Conservation (phyloP, 495 filamentous ascomycete species). For the Mycothermus thermophilus region DNA sequence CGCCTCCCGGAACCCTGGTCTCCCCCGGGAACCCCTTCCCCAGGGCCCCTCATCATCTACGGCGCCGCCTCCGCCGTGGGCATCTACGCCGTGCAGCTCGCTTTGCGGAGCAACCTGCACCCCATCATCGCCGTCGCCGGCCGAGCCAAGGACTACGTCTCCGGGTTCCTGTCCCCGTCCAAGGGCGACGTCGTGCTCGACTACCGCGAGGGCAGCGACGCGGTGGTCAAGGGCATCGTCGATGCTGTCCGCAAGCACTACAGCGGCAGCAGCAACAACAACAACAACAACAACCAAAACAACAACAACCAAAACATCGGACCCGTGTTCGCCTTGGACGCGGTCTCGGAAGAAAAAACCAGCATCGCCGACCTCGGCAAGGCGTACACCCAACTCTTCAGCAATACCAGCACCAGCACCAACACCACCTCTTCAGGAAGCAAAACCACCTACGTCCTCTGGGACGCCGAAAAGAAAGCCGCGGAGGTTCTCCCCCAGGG, state of each 20-base stretch:
- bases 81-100: slow-evolving; percentile 54
- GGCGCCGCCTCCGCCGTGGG: slow-evolving; percentile 56
- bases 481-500: slow-evolving; percentile 20
- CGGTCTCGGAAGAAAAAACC: slow-evolving; percentile 43
- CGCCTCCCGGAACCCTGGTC: slow-evolving; percentile 47
- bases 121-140: slow-evolving; percentile 61
- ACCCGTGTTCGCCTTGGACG: slow-evolving; percentile 55
- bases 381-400: no score
- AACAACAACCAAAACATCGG: no score
- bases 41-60: slow-evolving; percentile 42
- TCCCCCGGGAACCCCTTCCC: slow-evolving; percentile 15
- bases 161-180: slow-evolving; percentile 41
- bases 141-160: slow-evolving; percentile 39
- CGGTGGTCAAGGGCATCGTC: slow-evolving; percentile 37
- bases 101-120: slow-evolving; percentile 52
- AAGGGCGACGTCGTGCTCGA: slow-evolving; percentile 62
- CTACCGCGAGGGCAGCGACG: slow-evolving; percentile 48
- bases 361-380: slow-evolving; percentile 21
- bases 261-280: no score
- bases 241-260: slow-evolving; percentile 32
- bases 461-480: slow-evolving; percentile 19
- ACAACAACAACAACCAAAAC: no score
- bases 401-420: no score
- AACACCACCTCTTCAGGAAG: no score
- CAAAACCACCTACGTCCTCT: slow-evolving; percentile 45